phyloP scores from a whole-genome alignment of 164 flowering plant genomes.

The Platanus orientalis region DNA sequence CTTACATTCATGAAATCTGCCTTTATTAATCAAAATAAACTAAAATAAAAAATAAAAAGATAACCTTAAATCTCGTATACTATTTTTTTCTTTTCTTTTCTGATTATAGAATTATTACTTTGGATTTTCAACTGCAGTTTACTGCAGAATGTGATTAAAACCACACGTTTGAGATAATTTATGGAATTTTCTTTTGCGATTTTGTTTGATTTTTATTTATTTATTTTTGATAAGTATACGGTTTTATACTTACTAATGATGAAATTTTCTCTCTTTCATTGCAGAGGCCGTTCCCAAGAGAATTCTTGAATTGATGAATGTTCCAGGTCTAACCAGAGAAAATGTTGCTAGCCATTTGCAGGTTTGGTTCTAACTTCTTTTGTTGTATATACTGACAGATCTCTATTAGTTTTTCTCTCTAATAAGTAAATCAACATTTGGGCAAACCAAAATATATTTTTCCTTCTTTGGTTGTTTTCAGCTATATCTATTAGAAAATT shows the following conservation, averaged over 20 bases:
- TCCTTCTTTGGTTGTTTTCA: too few species aligned
- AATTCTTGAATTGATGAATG: slow-evolving; percentile 91
- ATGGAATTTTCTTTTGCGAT: neutral
- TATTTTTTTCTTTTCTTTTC: slow-evolving; percentile 5
- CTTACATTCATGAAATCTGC: neutral
- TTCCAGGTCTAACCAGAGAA: slow-evolving; percentile 82
- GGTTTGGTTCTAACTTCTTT: slow-evolving; percentile 35
- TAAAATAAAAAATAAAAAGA: too few species aligned
- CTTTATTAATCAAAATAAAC: too few species aligned
- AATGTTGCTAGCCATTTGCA: slow-evolving; percentile 95
- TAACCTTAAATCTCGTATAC: too few species aligned
- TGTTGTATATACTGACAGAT: slow-evolving; percentile 2
- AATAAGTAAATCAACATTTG: neutral
- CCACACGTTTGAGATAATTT: too few species aligned
- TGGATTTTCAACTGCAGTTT: neutral
- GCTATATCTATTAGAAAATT: too few species aligned
- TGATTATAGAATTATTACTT: slow-evolving; percentile 2
- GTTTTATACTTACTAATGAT: neutral
- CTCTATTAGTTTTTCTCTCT: neutral
- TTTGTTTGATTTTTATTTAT: neutral
- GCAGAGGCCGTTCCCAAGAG: slow-evolving; percentile 96
- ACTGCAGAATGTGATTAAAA: neutral
- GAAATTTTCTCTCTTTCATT: slow-evolving; percentile 14
- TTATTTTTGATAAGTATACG: neutral
- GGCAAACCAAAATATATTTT: too few species aligned